These are phyloP conservation scores for Begonia loranthoides DNA, from an alignment of 306 rosid genomes.

Conservation along the genomic window DNA sequence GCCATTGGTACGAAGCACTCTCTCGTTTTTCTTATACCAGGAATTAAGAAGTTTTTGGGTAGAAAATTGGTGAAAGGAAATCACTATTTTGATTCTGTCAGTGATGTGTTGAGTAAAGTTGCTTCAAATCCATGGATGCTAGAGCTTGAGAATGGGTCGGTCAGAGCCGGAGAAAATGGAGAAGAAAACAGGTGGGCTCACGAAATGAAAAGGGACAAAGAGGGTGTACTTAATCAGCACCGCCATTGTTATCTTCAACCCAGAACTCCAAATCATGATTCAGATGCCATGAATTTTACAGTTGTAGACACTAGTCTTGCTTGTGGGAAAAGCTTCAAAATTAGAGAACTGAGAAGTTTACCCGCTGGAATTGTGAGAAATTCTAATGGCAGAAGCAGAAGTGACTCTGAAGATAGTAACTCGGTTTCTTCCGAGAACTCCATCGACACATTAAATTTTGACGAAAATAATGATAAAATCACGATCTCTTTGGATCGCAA, in stretches of 20 bases:
- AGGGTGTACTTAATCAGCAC: too few species aligned
- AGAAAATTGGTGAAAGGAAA: constrained; percentile 61
- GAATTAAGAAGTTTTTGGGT: constrained; percentile 61
- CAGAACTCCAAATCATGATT: constrained; percentile 35
- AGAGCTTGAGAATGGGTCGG: constrained; percentile 40
- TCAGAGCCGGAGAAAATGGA: constrained; percentile 23
- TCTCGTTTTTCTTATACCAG: constrained; percentile 83
- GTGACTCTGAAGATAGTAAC: constrained; percentile 17
- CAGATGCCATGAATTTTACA: constrained; percentile 50
- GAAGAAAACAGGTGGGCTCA: constrained; percentile 5
- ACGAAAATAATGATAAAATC: too few species aligned
- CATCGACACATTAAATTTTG: too few species aligned
- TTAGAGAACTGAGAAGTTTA: constrained; percentile 60
- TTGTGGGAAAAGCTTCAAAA: constrained; percentile 22
- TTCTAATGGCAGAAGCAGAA: constrained; percentile 27
- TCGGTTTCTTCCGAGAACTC: too few species aligned
- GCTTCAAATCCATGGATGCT: constrained; percentile 78
- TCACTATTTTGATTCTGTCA: constrained; percentile 70
- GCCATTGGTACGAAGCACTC: constrained; percentile 33
- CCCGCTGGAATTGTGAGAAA: constrained; percentile 36
- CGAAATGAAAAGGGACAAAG: too few species aligned
- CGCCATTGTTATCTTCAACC: constrained; percentile 16
- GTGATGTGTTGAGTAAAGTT: constrained; percentile 64
- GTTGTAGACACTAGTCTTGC: constrained; percentile 83
- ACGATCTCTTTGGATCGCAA: too few species aligned